A percentile compares a stretch with the other conserved stretches of the same genome.
These are phyloP conservation scores for Pleurotus pulmonarius DNA, from an alignment of 768 basidiomycete genomes.

Conservation along the genomic window DNA sequence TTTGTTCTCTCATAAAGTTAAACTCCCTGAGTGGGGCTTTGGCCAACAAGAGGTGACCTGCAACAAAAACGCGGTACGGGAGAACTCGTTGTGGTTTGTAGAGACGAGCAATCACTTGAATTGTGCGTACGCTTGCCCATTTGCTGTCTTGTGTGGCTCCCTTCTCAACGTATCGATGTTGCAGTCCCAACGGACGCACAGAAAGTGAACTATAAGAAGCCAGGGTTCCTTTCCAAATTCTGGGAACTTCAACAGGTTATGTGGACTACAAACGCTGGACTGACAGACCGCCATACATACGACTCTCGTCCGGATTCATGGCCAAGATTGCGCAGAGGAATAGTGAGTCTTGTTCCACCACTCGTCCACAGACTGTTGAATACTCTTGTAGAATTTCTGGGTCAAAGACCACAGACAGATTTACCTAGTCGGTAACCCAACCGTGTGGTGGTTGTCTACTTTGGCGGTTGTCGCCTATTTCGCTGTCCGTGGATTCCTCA, in stretches of 20 bases:
- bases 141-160: constrained; percentile 64
- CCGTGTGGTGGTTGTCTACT: constrained; percentile 89
- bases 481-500: constrained; percentile 68
- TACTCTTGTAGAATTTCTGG: constrained; percentile 83
- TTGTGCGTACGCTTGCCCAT: constrained; percentile 41
- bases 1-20: constrained; percentile 96
- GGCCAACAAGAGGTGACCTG: constrained; percentile 99
- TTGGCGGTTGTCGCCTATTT: constrained; percentile 67
- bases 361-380: not conserved
- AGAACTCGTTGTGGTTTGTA: constrained; percentile 91
- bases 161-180: constrained; percentile 89
- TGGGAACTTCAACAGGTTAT: constrained; percentile 74
- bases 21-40: constrained; percentile 95
- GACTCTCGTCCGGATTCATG: constrained; percentile 92
- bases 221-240: constrained; percentile 90
- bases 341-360: constrained; percentile 52
- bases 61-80: constrained; percentile 91
- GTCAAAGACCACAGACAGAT: constrained; percentile 95
- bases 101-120: constrained; percentile 80
- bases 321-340: constrained; percentile 90
- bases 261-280: constrained; percentile 3
- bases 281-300: constrained; percentile 78
- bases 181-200: constrained; percentile 79
- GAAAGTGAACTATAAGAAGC: constrained; percentile 89
- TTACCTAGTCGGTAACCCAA: constrained; percentile 92